phyloP scores from a whole-genome alignment of 129 eudicot genomes.

The sunflower (Helianthus annuus) region HanXRQr2.0-SUNRISE NC_035441.2:134915823-134916322 shows the following conservation, averaged over 20 bases:
- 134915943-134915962: constrained; percentile 86
- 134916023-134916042: constrained; percentile 75
- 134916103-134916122: constrained; percentile 76
- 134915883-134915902: constrained; percentile 26
- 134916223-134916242: constrained; percentile 85
- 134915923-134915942: constrained; percentile 90
- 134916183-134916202: constrained; percentile 58
- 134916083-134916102: constrained; percentile 77
- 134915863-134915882: constrained; percentile 52
- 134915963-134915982: constrained; percentile 78
- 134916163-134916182: constrained; percentile 89
- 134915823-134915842: constrained; percentile 82
- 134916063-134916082: constrained; percentile 85
- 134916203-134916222: constrained; percentile 64
- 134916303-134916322: constrained; percentile 53
- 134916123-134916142: constrained; percentile 92
- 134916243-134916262: constrained; percentile 92
- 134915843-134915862: constrained; percentile 90
- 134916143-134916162: constrained; percentile 81
- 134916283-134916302: constrained; percentile 52
- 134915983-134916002: constrained; percentile 77
- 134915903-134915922: constrained; percentile 86
- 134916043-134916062: constrained; percentile 69
- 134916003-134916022: constrained; percentile 77
- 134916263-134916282: constrained; percentile 42